Evolutionary conservation across 768 basidiomycete species (phyloP).

Genomic region (Cystoderma amianthinum): DNA sequence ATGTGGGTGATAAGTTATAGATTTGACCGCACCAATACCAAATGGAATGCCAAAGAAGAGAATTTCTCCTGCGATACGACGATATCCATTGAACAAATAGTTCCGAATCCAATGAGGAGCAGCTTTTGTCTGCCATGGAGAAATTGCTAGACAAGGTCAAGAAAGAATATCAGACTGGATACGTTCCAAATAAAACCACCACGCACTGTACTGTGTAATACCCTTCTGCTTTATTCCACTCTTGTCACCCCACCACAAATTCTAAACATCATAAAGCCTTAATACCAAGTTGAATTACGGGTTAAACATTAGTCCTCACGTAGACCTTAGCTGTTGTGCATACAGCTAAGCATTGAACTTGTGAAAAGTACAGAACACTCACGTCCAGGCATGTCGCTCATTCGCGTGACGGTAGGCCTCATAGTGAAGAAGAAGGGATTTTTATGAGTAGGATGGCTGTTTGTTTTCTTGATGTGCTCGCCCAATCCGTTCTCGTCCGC

Average conservation of each 20-base stretch:
- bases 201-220: constrained; percentile 76
- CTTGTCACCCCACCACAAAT: constrained; percentile 86
- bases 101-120: constrained; percentile 61
- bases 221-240: constrained; percentile 64
- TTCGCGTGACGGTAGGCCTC: constrained; percentile 54
- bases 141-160: constrained; percentile 56
- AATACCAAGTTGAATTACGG: neutral
- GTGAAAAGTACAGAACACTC: constrained; percentile 21
- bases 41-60: constrained; percentile 80
- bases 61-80: constrained; percentile 63
- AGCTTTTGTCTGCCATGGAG: constrained; percentile 76
- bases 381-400: constrained; percentile 83
- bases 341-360: constrained; percentile 4
- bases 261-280: constrained; percentile 35
- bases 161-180: too few relatives aligned
- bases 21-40: constrained; percentile 57
- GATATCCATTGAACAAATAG: constrained; percentile 86
- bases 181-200: too few relatives aligned
- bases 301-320: constrained; percentile 41
- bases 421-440: constrained; percentile 30
- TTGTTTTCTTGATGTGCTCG: constrained; percentile 6
- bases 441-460: constrained; percentile 9
- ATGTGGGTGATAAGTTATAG: neutral
- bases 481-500: constrained; percentile 28
- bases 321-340: constrained; percentile 61